These are phyloP conservation scores for Chaetomium sp. DNA, from an alignment of 2,329 filamentous ascomycete genomes.

Conservation along the genomic window DNA sequence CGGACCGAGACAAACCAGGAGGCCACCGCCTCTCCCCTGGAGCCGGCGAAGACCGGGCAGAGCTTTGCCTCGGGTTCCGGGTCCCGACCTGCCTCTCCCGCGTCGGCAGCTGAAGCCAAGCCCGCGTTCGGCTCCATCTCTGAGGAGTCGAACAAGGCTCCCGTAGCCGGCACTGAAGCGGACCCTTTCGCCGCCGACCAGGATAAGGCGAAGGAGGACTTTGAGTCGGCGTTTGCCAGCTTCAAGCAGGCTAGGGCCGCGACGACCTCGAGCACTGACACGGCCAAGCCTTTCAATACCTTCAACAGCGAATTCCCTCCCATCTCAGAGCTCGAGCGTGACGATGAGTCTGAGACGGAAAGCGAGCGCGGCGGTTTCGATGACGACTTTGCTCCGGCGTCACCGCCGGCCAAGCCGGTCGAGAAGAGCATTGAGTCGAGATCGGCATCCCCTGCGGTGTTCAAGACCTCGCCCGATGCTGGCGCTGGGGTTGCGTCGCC, in stretches of 20 bases:
- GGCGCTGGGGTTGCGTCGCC: conserved; percentile 21
- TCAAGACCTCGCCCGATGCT: conserved; percentile 29
- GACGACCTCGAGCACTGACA: conserved; percentile 33
- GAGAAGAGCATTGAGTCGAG: conserved; percentile 38
- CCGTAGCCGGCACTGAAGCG: conserved; percentile 35
- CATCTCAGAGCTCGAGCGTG: conserved; percentile 80
- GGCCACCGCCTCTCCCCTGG: conserved; percentile 41
- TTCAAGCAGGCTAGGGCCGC: conserved; percentile 57
- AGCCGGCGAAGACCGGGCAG: conserved; percentile 44
- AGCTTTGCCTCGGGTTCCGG: conserved; percentile 40
- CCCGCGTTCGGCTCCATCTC: conserved; percentile 28
- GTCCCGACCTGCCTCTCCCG: conserved; percentile 26
- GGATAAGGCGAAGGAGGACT: conserved; percentile 73
- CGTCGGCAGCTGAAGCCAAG: conserved; percentile 26
- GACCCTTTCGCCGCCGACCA: conserved; percentile 60
- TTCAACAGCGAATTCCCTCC: conserved; percentile 87
- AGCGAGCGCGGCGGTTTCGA: conserved; percentile 84
- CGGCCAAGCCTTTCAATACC: conserved; percentile 49
- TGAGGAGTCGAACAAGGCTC: conserved; percentile 28
- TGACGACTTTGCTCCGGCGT: conserved; percentile 81
- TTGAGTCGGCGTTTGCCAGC: conserved; percentile 81
- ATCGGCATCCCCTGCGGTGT: conserved; percentile 32
- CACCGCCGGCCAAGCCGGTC: conserved; percentile 45
- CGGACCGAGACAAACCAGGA: conserved; percentile 55
- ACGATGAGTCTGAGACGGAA: conserved; percentile 82